A percentile compares a stretch with the other conserved stretches of the same genome.
These are phyloP conservation scores for Cryphonectria nitschkei DNA, from an alignment of 2,329 filamentous ascomycete species.

Conservation along the genomic window DNA sequence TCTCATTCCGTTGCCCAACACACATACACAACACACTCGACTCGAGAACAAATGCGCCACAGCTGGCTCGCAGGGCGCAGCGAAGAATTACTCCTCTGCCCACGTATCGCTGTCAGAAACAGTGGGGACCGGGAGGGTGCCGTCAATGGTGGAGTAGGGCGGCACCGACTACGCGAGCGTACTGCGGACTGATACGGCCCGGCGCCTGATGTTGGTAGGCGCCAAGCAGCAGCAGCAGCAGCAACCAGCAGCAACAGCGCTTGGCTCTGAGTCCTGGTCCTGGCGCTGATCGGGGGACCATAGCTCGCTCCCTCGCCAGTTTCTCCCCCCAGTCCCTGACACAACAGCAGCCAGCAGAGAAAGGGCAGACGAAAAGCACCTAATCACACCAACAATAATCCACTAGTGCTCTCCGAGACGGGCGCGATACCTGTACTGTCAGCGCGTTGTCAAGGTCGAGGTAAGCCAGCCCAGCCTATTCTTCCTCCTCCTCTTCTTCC, in stretches of 20 bases:
- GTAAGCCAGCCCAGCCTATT: conserved; percentile 9
- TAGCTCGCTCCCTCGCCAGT: conserved; percentile 8
- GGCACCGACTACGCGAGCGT: background rate
- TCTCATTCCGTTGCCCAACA: background rate
- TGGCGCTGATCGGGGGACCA: conserved; percentile 1
- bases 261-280: background rate
- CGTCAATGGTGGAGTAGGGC: conserved; percentile 17
- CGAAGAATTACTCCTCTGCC: background rate
- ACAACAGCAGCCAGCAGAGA: conserved; percentile 5
- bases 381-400: background rate
- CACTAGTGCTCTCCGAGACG: background rate
- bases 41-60: background rate
- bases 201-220: conserved; percentile 11
- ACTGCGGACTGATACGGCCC: conserved; percentile 15
- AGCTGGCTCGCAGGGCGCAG: background rate
- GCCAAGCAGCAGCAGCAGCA: background rate
- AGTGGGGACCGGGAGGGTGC: conserved; percentile 12
- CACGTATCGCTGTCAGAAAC: conserved; percentile 9
- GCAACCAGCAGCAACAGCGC: background rate
- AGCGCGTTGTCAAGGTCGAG: background rate
- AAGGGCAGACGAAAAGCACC: background rate
- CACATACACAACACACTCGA: background rate
- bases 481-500: background rate
- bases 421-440: conserved; percentile 4
- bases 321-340: background rate